A percentile compares a stretch with the other conserved stretches of the same genome.
Evolutionary conservation across 257 asterid species (phyloP).

Genomic region (Mitragyna speciosa): DNA sequence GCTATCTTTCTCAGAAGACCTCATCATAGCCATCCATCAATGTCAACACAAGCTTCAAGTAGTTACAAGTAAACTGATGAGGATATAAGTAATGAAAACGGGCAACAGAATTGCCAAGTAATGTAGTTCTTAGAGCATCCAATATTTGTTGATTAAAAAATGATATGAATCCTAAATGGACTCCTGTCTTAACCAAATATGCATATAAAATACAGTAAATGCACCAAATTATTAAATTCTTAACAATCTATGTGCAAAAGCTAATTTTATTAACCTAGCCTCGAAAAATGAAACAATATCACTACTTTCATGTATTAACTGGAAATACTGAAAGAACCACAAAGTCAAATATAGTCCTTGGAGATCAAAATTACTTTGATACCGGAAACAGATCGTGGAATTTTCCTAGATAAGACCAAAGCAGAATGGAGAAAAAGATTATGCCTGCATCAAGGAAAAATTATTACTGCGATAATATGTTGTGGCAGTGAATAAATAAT

Average conservation of each 20-base stretch:
- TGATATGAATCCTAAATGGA: not conserved
- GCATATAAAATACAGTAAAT: not conserved
- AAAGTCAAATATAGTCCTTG: not conserved
- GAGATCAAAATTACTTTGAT: constrained; percentile 54
- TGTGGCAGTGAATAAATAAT: not conserved
- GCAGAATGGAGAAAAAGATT: constrained; percentile 98
- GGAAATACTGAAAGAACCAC: not conserved
- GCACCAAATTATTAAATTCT: not conserved
- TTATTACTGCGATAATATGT: constrained; percentile 3
- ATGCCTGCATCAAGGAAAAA: constrained; percentile 54
- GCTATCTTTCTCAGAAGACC: not conserved
- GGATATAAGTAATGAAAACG: not conserved
- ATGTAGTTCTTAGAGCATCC: not conserved
- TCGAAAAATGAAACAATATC: not conserved
- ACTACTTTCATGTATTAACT: not conserved
- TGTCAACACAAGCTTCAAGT: not conserved
- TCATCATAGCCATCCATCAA: not conserved
- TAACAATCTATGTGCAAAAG: not conserved
- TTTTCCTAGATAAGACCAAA: constrained; percentile 87
- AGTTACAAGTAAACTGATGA: not conserved
- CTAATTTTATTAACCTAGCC: not conserved
- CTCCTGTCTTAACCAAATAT: not conserved
- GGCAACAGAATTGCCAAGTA: not conserved
- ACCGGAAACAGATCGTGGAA: constrained; percentile 74
- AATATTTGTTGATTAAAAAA: not conserved